A percentile compares a stretch with the other conserved stretches of the same genome.
These are phyloP conservation scores for Fusarium burgessii DNA, from an alignment of 2,329 filamentous ascomycete genomes.

Conservation along the genomic window DNA sequence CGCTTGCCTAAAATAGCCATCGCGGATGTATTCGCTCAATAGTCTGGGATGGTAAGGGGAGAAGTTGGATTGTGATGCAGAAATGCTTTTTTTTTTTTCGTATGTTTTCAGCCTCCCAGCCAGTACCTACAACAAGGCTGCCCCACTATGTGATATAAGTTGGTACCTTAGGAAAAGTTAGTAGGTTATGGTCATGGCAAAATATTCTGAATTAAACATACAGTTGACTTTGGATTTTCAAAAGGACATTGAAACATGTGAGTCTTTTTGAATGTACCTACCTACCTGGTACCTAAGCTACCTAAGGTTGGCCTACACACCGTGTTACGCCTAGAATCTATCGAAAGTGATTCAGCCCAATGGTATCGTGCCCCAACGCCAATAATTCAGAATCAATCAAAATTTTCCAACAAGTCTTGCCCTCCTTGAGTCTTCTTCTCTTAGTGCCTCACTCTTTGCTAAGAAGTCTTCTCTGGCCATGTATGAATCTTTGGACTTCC, in stretches of 20 bases:
- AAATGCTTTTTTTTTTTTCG: too few relatives aligned
- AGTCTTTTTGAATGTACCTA: neutral
- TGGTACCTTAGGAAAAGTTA: too few relatives aligned
- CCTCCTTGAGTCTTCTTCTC: conserved; percentile 70
- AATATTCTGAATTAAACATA: neutral
- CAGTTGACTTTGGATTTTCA: neutral
- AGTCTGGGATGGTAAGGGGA: conserved; percentile 3
- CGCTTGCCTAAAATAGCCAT: conserved; percentile 65
- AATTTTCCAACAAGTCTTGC: conserved; percentile 60
- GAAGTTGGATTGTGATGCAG: conserved; percentile 3
- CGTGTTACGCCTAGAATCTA: neutral
- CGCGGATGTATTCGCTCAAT: neutral
- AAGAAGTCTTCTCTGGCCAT: conserved; percentile 73
- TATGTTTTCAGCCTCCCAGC: conserved; percentile 41
- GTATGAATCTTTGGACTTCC: conserved; percentile 74
- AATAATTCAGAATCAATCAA: conserved; percentile 24
- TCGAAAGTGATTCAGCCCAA: conserved; percentile 15
- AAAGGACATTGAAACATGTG: too few relatives aligned
- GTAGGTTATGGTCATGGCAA: neutral
- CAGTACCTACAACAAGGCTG: conserved; percentile 40
- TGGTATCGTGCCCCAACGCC: conserved; percentile 49
- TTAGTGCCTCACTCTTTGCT: conserved; percentile 71
- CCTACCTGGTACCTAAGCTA: too few relatives aligned
- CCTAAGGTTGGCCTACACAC: neutral
- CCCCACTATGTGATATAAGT: conserved; percentile 30